Conservation (phyloP, 2,329 filamentous ascomycete species). For the Calonectria crousiana region DNA sequence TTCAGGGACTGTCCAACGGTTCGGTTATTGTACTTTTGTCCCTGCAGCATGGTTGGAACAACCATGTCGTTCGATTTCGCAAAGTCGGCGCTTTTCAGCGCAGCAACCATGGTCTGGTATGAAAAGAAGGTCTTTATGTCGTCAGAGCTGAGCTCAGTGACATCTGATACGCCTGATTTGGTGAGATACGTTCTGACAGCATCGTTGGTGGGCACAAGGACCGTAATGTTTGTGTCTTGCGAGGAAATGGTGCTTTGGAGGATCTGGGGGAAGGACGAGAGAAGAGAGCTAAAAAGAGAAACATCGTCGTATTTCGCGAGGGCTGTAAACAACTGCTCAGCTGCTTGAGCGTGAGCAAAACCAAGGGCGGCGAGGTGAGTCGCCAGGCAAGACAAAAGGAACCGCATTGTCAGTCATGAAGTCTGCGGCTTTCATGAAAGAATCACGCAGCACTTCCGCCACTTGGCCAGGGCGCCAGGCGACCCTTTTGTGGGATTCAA, state of each 20-base stretch:
- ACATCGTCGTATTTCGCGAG: not conserved
- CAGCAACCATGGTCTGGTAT: not conserved
- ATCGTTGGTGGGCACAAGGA: not conserved
- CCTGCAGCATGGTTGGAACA: not conserved
- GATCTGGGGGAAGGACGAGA: not conserved
- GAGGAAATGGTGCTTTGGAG: not conserved
- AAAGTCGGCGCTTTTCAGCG: not conserved
- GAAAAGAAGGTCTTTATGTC: not conserved
- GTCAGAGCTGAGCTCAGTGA: not conserved
- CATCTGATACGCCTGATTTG: not conserved
- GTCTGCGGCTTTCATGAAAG: not conserved
- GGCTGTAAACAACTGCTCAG: not conserved
- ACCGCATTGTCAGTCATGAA: not conserved
- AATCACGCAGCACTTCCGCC: too few relatives aligned
- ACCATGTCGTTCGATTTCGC: not conserved
- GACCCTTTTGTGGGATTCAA: not conserved
- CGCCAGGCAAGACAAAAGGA: not conserved
- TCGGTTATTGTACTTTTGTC: not conserved
- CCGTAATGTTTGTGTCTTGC: not conserved
- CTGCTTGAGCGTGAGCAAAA: not conserved
- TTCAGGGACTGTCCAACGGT: not conserved
- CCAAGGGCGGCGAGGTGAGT: not conserved
- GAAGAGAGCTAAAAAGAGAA: not conserved
- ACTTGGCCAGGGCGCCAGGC: not conserved
- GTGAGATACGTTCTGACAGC: not conserved